Base-by-base conservation (phyloP, 306 rosid species). In the Quercus cerris region DNA sequence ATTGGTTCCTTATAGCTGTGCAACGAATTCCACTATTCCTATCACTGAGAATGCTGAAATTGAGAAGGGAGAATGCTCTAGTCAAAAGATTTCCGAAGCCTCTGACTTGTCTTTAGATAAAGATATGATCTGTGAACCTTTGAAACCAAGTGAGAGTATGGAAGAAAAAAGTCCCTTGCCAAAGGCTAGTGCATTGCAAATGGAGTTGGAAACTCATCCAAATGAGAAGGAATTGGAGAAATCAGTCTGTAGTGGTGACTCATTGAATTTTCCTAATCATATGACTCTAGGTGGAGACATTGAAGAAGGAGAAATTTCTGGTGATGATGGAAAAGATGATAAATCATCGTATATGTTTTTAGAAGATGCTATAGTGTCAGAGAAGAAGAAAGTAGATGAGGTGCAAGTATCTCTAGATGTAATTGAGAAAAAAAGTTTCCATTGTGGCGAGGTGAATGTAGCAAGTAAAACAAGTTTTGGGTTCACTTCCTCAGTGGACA, bases 281-380 rank as follows among this genome's bases (percentile, higher is more conserved):
- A 64, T 15, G n/a, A 25, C 22, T 30, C 85, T 78, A 68, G 82
- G 77, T 23, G 92, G 27, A 69, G 92, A 80, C 19, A 6, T 82
- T 56, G 98, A 94, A 81, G 98, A 94, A 76, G 98, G 98, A 75
- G 97, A 94, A 86, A 84, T 94, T 71, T 86, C 84, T 73, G 91
- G 87, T 78, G 94, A 86, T 59, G 57, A 70, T 74, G 73, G 33
- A 33, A 74, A 61, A 59, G 77, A 79, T 79, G 88, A 51, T 23
- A 61, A 75, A 68, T 85, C 86, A 35, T 77, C 76, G 28, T 78
- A 85, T 77, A 66, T 52, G 63, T 23, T 83, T 70, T 79, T 75
- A 19, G 83, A 76, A 20, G 87, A 85, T 90, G 58, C 87, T 46
- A 78, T 14, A 49, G 46, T 79, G 67, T 58, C 69, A 75, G 80